phyloP scores from a whole-genome alignment of 495 filamentous ascomycete species.

The Daldinia caldariorum region DNA sequence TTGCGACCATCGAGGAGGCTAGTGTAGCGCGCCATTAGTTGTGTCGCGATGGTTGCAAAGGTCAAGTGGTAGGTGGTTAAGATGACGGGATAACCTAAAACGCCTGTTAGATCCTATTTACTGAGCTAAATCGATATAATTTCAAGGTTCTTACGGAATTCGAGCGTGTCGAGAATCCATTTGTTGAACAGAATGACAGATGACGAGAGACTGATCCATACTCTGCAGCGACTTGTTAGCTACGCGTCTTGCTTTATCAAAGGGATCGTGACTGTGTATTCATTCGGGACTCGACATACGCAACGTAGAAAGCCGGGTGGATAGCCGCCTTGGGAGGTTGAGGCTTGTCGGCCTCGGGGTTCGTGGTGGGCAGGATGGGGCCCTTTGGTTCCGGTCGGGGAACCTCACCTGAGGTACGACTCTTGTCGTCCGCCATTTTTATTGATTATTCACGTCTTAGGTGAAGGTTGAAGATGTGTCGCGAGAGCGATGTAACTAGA shows the following conservation, averaged over 20 bases:
- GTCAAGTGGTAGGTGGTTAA: slow-evolving; percentile 93
- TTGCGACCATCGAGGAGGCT: slow-evolving; percentile 88
- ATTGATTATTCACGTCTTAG: slow-evolving; percentile 23
- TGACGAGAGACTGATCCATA: slow-evolving; percentile 92
- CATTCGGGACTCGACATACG: slow-evolving; percentile 64
- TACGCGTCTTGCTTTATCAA: slow-evolving; percentile 1
- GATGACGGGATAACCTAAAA: slow-evolving; percentile 70
- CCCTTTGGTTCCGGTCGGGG: slow-evolving; percentile 63
- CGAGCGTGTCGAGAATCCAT: slow-evolving; percentile 84
- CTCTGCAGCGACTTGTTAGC: slow-evolving; percentile 60
- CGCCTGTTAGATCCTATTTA: slow-evolving; percentile 46
- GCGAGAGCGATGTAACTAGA: slow-evolving; percentile 53
- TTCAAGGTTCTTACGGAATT: slow-evolving; percentile 75
- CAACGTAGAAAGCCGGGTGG: slow-evolving; percentile 89
- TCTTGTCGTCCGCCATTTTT: slow-evolving; percentile 76
- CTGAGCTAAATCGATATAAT: background rate
- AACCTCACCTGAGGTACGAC: slow-evolving; percentile 77
- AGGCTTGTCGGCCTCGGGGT: slow-evolving; percentile 74
- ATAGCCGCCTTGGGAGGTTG: slow-evolving; percentile 68
- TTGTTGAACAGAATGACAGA: slow-evolving; percentile 99
- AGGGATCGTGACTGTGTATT: slow-evolving; percentile 1
- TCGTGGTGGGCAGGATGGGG: slow-evolving; percentile 80
- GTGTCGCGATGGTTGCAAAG: slow-evolving; percentile 91
- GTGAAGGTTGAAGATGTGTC: slow-evolving; percentile 2
- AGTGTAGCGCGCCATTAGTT: slow-evolving; percentile 86